These are phyloP conservation scores for Crataegus laevigata DNA, from an alignment of 306 rosid genomes.

Conservation along the genomic window DNA sequence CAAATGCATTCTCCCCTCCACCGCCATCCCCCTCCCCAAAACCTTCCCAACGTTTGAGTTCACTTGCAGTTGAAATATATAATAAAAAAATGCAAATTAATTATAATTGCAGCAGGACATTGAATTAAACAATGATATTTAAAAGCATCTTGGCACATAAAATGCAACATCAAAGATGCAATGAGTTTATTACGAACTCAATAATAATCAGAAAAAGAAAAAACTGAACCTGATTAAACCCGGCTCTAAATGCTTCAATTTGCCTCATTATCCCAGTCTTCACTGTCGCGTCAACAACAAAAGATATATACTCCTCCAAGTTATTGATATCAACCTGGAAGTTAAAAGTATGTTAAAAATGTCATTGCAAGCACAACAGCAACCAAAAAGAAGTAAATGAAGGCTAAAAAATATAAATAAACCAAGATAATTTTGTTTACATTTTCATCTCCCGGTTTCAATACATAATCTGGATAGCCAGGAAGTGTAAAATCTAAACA, in stretches of 20 bases:
- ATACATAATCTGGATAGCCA: conserved; percentile 76
- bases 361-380: neutral
- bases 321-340: conserved; percentile 81
- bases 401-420: neutral
- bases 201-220: neutral
- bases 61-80: neutral
- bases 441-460: conserved; percentile 79
- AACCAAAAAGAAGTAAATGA: neutral
- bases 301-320: conserved; percentile 82
- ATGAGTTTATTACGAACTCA: neutral
- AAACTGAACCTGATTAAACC: conserved; percentile 82
- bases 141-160: neutral
- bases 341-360: neutral
- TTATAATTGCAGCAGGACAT: neutral
- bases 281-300: conserved; percentile 80
- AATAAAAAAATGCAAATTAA: neutral
- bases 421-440: conserved; percentile 31
- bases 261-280: conserved; percentile 79
- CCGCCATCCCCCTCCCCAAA: neutral
- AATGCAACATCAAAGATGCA: neutral
- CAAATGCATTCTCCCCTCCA: neutral
- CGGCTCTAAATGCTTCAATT: conserved; percentile 87
- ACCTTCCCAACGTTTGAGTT: neutral
- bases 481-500: conserved; percentile 85
- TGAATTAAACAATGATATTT: neutral